phyloP scores from a whole-genome alignment of 2,329 filamentous ascomycete species.

The Capronia coronata region DNA sequence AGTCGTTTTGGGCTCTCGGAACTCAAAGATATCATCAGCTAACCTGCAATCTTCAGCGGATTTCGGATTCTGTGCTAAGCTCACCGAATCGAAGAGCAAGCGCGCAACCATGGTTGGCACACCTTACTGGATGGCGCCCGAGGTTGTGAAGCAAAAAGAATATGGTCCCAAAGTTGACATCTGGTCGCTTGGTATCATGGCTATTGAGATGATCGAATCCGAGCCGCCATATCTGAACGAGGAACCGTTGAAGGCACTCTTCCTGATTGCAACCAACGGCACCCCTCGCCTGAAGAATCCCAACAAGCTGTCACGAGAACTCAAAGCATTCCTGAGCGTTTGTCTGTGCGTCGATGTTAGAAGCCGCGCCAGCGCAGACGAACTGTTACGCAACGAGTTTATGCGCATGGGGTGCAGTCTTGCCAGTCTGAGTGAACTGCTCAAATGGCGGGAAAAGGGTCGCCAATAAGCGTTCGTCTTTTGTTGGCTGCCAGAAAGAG shows the following conservation, averaged over 20 bases:
- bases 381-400: slow-evolving; percentile 88
- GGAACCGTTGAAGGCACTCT: slow-evolving; percentile 92
- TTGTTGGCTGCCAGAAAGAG: no score
- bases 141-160: slow-evolving; percentile 98
- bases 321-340: slow-evolving; percentile 93
- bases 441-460: slow-evolving; percentile 57
- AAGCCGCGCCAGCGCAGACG: slow-evolving; percentile 82
- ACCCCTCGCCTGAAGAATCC: slow-evolving; percentile 96
- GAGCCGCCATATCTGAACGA: slow-evolving; percentile 98
- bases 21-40: slow-evolving; percentile 8
- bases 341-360: slow-evolving; percentile 96
- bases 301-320: slow-evolving; percentile 93
- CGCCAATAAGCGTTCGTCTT: slow-evolving; percentile 26
- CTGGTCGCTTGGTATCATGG: slow-evolving; percentile 99
- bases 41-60: slow-evolving; percentile 57
- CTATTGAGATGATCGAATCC: slow-evolving; percentile 99
- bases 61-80: slow-evolving; percentile 98
- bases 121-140: slow-evolving; percentile 99
- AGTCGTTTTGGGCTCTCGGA: slow-evolving; percentile 36
- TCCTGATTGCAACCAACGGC: slow-evolving; percentile 95
- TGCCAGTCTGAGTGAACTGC: slow-evolving; percentile 73
- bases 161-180: slow-evolving; percentile 98
- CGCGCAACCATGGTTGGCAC: slow-evolving; percentile 98
- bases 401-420: slow-evolving; percentile 83
- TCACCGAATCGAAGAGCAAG: slow-evolving; percentile 93